These are phyloP conservation scores for Arthrobotrys pseudoclavata DNA, from an alignment of 2,329 filamentous ascomycete genomes.

Conservation along the genomic window DNA sequence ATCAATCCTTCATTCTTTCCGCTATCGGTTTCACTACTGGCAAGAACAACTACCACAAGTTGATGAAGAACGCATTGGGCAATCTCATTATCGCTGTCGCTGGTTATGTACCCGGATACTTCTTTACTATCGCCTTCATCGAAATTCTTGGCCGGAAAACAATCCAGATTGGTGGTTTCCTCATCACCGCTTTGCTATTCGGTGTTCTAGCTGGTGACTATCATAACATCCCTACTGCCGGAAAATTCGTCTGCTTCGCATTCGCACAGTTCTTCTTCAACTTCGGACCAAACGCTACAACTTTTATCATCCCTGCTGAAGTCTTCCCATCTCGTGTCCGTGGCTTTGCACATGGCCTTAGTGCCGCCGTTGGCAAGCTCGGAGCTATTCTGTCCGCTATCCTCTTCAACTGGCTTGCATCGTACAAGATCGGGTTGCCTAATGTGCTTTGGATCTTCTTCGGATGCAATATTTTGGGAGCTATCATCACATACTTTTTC, in stretches of 20 bases:
- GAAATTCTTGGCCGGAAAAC: slow-evolving; percentile 73
- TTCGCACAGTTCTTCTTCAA: slow-evolving; percentile 63
- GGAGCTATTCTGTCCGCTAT: slow-evolving; percentile 67
- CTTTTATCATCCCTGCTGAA: slow-evolving; percentile 66
- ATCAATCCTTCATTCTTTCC: slow-evolving; percentile 65
- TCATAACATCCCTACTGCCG: slow-evolving; percentile 42
- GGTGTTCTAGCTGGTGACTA: slow-evolving; percentile 55
- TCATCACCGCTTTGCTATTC: slow-evolving; percentile 15
- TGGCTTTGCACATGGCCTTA: slow-evolving; percentile 65
- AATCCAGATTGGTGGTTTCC: slow-evolving; percentile 73
- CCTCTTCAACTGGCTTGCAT: slow-evolving; percentile 72
- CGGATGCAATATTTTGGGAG: slow-evolving; percentile 62
- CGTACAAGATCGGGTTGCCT: slow-evolving; percentile 61
- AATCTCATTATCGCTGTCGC: slow-evolving; percentile 65
- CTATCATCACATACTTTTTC: slow-evolving; percentile 62
- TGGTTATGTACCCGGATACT: slow-evolving; percentile 64
- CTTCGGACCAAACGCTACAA: slow-evolving; percentile 65
- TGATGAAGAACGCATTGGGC: slow-evolving; percentile 65
- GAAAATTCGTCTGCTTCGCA: slow-evolving; percentile 57
- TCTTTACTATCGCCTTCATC: slow-evolving; percentile 63
- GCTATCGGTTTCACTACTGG: slow-evolving; percentile 65
- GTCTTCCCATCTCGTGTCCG: slow-evolving; percentile 66
- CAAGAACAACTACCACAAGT: slow-evolving; percentile 64
- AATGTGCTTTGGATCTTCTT: slow-evolving; percentile 64
- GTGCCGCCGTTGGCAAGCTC: slow-evolving; percentile 65